Base-by-base conservation (phyloP, 805 yeast genomes). In the Alloascoidea africana region DNA sequence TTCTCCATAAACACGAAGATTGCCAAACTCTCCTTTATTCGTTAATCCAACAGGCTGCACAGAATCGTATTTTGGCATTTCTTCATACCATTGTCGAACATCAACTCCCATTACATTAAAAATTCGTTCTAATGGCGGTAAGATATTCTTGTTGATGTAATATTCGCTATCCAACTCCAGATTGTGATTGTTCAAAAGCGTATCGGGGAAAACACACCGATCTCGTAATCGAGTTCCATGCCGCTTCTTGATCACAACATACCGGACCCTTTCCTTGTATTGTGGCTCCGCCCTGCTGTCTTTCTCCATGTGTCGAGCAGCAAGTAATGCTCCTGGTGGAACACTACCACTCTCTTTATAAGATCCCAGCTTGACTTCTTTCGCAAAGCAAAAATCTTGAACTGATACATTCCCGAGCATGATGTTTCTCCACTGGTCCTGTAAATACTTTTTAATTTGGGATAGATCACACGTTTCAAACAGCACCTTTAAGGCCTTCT, bases 241-340 rank as follows among this genome's bases (percentile, higher is more conserved):
- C 11, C 66, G 48, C 15, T 78, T 83, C 39, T 70, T 70, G 4
- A 76, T 62, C 2, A 91, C 93, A 11, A 91, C 66, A 52, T 85
- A 91, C 0, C 94, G 91, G 0, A 91, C 84, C 35, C 97, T 61
- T 53, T 91, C 96, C 38, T 70, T 67, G 45, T 82, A 89, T 52
- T 89, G 96, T 0, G 96, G 95, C 47, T 73, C 86, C 1, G 78
- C 67, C 32, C 93, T 58, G 14, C 66, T 69, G 52, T 91, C 98
- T 3, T 62, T 53, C 18, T 66, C 66, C 54, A 74, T 68, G 41
- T 66, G 68, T 44, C 69, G 68, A 43, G 68, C 66, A n/a, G 91
- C 79, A 1, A 91, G 66, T 11, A 76, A 65, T 0, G 98, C 97
- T 0, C 97, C 97, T 0, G 97, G 91, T 0, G 98, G 98, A 2